A percentile compares a stretch with the other conserved stretches of the same genome.
Evolutionary conservation across 768 basidiomycete species (phyloP).

Genomic region (Imleria badia): DNA sequence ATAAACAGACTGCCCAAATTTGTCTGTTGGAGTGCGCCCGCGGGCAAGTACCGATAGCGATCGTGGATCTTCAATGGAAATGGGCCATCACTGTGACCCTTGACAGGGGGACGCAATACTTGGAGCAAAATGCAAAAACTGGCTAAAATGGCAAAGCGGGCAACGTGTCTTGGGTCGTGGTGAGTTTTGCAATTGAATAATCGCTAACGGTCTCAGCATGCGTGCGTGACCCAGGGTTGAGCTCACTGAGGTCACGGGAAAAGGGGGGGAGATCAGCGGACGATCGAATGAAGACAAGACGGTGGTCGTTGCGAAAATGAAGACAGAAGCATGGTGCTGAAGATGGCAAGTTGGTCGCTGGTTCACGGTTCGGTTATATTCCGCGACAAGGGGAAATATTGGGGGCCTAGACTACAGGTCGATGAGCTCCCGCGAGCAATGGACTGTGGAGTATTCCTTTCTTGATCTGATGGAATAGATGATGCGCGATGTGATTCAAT

Average conservation of each 20-base stretch:
- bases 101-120: neutral
- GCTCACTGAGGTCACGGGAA: neutral
- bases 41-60: neutral
- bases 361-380: neutral
- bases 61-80: neutral
- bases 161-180: conserved; percentile 15
- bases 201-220: conserved; percentile 4
- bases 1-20: neutral
- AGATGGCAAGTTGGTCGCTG: neutral
- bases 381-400: neutral
- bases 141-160: neutral
- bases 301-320: neutral
- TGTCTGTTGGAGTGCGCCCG: conserved; percentile 12
- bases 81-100: conserved; percentile 5
- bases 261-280: conserved; percentile 6
- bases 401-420: neutral
- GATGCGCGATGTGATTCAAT: neutral
- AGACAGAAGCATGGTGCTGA: neutral
- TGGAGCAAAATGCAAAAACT: neutral
- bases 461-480: neutral
- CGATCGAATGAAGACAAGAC: neutral
- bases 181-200: conserved; percentile 8
- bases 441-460: too few species aligned
- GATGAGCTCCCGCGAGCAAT: neutral
- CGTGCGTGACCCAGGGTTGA: neutral